Evolutionary conservation across 2,329 filamentous ascomycete genomes (phyloP).

Genomic region (Claviceps fusiformis): DNA sequence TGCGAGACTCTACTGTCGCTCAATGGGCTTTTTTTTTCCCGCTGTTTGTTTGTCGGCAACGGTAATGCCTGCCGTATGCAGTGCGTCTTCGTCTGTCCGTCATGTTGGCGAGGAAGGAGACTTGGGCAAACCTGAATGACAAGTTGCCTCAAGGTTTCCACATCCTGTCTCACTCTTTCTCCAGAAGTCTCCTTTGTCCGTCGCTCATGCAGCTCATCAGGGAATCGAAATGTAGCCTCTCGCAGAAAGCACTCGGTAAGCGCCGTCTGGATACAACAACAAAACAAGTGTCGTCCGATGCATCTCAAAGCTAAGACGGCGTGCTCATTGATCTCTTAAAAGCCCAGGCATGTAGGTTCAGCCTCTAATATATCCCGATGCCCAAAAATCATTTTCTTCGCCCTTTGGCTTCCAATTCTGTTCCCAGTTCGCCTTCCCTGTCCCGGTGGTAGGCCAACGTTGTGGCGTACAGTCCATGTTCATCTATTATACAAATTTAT

Average conservation of each 20-base stretch:
- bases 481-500: conserved; percentile 16
- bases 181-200: background rate
- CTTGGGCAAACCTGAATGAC: background rate
- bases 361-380: background rate
- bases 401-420: background rate
- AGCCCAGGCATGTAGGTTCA: background rate
- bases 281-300: background rate
- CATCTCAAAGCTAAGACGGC: background rate
- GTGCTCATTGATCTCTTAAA: background rate
- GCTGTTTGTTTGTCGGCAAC: background rate
- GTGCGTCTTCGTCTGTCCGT: background rate
- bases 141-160: background rate
- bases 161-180: background rate
- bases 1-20: background rate
- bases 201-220: background rate
- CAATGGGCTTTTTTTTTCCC: background rate
- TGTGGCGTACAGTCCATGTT: conserved; percentile 3
- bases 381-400: background rate
- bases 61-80: background rate
- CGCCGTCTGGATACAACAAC: too few species aligned
- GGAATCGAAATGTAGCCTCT: background rate
- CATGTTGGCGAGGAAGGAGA: background rate
- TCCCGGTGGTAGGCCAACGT: background rate
- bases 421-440: background rate
- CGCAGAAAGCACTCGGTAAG: background rate